Evolutionary conservation across 2,329 filamentous ascomycete genomes (phyloP), one percentile per base, ranked within the genome.

Genomic region (Cytospora piceae): DNA sequence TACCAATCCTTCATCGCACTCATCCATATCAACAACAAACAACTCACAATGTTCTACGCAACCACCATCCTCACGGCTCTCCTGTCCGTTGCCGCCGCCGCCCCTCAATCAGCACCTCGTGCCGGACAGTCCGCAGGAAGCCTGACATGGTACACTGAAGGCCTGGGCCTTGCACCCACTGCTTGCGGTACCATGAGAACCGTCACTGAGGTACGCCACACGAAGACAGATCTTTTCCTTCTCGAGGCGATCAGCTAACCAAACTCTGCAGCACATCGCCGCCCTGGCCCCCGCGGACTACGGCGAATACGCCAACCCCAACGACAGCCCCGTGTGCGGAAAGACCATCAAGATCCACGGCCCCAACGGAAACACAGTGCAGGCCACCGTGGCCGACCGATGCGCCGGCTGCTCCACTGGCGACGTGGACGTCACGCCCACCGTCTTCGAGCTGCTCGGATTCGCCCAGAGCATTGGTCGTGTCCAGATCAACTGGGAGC

Each of bases 361-460:
- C 17, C 58, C 70, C 29, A 68, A 66, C 63, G 71, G 70, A 60
- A 70, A 71, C 67, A 72, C 68, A 17, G 58, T 66, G 17, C 62
- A 56, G 12, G 75, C 73, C 62, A 71, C 63, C 29, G 71, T 76
- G 55, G 74, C 72, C 56, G 75, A 76, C 69, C 74, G 73, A 68
- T 76, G 75, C 68, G 67, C 70, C 22, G 60, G 53, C 39, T 76
- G 75, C 68, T 64, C 66, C 9, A 63, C 61, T 37, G 70, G 69
- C 9, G 60, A 69, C 58, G 73, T 76, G 69, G 74, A 76, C 51
- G 75, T 76, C 64, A 73, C 74, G 12, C 69, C 73, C 5, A 52
- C 71, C 65, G 72, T 74, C 37, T 76, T 69, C 51, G 58, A 65
- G 27, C 68, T 69, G 4, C 49, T 63, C n/a, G 67, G 67, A 15